Evolutionary conservation across 352 stramenopile species (phyloP).

Genomic region (Pythium sp.): DNA sequence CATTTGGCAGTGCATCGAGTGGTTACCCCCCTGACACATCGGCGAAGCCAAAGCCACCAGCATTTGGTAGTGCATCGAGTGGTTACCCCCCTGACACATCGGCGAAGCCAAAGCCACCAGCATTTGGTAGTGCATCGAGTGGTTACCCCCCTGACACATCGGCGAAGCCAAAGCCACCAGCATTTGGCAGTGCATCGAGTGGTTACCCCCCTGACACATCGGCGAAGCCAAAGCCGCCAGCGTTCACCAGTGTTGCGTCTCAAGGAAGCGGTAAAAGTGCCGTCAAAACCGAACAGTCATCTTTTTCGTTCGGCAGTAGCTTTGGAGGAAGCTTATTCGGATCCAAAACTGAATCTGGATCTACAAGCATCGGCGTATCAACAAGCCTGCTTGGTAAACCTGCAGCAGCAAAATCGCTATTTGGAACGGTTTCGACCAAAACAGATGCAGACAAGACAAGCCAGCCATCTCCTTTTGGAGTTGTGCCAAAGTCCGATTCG

Average conservation of each 20-base stretch:
- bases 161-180: slow-evolving; percentile 27
- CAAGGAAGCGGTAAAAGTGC: neutral
- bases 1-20: slow-evolving; percentile 7
- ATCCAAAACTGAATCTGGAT: neutral
- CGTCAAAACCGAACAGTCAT: slow-evolving; percentile 1
- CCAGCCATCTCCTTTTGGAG: slow-evolving; percentile 27
- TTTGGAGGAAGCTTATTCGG: slow-evolving; percentile 14
- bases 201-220: too few relatives aligned
- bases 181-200: too few relatives aligned
- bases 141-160: slow-evolving; percentile 27
- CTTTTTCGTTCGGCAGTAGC: slow-evolving; percentile 17
- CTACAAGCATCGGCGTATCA: neutral
- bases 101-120: slow-evolving; percentile 27
- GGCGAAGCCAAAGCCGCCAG: neutral
- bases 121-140: too few relatives aligned
- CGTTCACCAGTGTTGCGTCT: slow-evolving; percentile 1
- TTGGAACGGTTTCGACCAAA: slow-evolving; percentile 12
- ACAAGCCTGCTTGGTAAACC: slow-evolving; percentile 7
- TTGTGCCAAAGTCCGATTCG: slow-evolving; percentile 21
- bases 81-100: slow-evolving; percentile 30
- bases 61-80: too few relatives aligned
- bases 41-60: too few relatives aligned
- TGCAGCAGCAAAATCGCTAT: slow-evolving; percentile 21
- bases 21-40: too few relatives aligned
- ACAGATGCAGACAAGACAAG: slow-evolving; percentile 8